phyloP scores from a whole-genome alignment of 169 alveolate species.

The Babesia divergens region DNA sequence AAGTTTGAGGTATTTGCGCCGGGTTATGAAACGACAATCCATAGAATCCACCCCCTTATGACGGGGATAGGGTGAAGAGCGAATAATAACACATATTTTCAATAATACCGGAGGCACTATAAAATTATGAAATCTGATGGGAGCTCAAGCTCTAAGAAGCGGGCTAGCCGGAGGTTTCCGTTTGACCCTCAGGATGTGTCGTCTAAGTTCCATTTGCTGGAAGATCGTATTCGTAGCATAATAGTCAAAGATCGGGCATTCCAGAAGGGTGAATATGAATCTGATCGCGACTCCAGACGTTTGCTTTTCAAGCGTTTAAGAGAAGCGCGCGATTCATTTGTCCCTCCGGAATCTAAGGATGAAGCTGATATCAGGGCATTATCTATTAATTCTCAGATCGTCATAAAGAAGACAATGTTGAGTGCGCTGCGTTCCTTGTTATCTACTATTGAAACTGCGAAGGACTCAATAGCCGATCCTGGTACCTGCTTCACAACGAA shows the following conservation, averaged over 20 bases:
- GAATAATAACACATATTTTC: too few relatives aligned
- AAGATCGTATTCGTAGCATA: conserved; percentile 31
- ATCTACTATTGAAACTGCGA: neutral
- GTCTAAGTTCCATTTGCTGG: conserved; percentile 27
- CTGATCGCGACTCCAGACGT: conserved; percentile 9
- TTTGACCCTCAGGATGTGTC: conserved; percentile 54
- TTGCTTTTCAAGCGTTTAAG: conserved; percentile 20
- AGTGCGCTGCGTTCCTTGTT: conserved; percentile 25
- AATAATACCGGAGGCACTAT: too few relatives aligned
- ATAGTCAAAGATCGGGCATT: conserved; percentile 1
- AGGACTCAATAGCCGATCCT: neutral
- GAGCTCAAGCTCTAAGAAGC: conserved; percentile 20
- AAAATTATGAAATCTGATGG: too few relatives aligned
- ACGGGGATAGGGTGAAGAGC: too few relatives aligned
- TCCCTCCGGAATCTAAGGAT: conserved; percentile 49
- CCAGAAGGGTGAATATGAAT: neutral
- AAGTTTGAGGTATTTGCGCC: too few relatives aligned
- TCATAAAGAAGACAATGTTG: conserved; percentile 20
- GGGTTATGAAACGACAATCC: too few relatives aligned
- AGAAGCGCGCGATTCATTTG: neutral
- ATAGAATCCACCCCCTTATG: too few relatives aligned
- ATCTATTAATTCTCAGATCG: conserved; percentile 43
- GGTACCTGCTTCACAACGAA: neutral
- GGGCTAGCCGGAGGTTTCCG: conserved; percentile 46
- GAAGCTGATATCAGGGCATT: conserved; percentile 36